These are phyloP conservation scores for Colletotrichum truncatum DNA, from an alignment of 2,329 filamentous ascomycete species.

Conservation along the genomic window DNA sequence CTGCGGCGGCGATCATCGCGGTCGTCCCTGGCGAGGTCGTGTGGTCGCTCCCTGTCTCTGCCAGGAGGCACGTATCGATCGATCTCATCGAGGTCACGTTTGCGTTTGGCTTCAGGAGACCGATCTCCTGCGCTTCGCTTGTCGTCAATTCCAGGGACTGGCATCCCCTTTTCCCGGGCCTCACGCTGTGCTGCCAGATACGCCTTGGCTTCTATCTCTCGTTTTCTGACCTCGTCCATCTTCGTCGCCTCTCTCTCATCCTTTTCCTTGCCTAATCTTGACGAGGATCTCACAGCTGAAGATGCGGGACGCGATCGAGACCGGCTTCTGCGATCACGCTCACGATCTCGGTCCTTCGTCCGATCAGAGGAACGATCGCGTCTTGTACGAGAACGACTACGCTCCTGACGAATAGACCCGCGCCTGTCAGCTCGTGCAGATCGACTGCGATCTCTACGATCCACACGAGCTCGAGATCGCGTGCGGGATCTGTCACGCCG, in stretches of 20 bases:
- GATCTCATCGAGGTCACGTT: constrained; percentile 47
- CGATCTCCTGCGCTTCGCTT: constrained; percentile 50
- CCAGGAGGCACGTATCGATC: constrained; percentile 59
- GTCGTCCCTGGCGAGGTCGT: constrained; percentile 37
- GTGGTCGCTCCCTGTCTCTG: constrained; percentile 42
- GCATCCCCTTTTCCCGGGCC: constrained; percentile 66
- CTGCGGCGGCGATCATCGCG: constrained; percentile 44
- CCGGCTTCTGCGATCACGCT: constrained; percentile 51
- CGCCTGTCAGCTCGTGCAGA: constrained; percentile 34
- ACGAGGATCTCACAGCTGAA: constrained; percentile 7
- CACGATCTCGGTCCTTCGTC: constrained; percentile 27
- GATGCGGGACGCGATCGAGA: constrained; percentile 52
- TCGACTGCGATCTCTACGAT: constrained; percentile 40
- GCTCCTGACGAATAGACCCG: constrained; percentile 31
- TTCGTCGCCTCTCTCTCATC: constrained; percentile 67
- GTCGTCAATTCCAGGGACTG: constrained; percentile 67
- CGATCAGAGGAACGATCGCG: constrained; percentile 35
- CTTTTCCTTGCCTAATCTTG: constrained; percentile 45
- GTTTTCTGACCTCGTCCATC: constrained; percentile 68
- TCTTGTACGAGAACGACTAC: constrained; percentile 27
- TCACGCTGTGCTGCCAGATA: constrained; percentile 71
- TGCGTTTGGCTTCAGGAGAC: constrained; percentile 52
- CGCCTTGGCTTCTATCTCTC: constrained; percentile 71
- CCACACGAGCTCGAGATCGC: constrained; percentile 14
- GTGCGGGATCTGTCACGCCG: constrained; percentile 24